Evolutionary conservation across 2,329 filamentous ascomycete species (phyloP).

Genomic region (Diaporthe batatas): DNA sequence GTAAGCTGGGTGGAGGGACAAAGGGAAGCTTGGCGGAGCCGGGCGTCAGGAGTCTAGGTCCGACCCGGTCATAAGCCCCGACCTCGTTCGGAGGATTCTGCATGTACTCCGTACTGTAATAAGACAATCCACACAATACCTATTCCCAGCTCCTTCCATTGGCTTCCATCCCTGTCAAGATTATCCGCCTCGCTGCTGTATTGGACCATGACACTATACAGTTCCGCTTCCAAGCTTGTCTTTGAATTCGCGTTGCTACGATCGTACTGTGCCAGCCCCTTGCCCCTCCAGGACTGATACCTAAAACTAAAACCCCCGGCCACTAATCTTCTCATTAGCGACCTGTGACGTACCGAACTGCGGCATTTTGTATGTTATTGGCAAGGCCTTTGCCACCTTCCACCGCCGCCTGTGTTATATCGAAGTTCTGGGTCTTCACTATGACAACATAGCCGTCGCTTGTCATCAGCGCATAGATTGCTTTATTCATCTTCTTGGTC

Average conservation of each 20-base stretch:
- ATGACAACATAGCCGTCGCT: conserved; percentile 1
- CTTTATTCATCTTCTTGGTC: background rate
- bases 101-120: background rate
- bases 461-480: conserved; percentile 16
- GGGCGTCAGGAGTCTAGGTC: background rate
- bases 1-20: background rate
- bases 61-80: conserved; percentile 12
- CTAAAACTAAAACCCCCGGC: too few species aligned
- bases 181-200: background rate
- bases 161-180: too few species aligned
- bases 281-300: too few species aligned
- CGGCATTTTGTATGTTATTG: background rate
- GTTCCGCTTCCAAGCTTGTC: background rate
- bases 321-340: background rate
- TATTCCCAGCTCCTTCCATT: background rate
- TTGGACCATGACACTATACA: background rate
- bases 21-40: conserved; percentile 21
- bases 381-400: conserved; percentile 1
- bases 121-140: background rate
- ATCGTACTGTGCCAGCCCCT: background rate
- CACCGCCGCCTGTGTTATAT: background rate
- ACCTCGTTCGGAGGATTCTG: conserved; percentile 6
- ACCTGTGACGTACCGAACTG: background rate
- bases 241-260: background rate
- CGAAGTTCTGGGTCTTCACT: conserved; percentile 16